A percentile compares a stretch with the other conserved stretches of the same genome.
phyloP scores from a whole-genome alignment of 345 rosid genomes.

The Citrus reticulata region DNA sequence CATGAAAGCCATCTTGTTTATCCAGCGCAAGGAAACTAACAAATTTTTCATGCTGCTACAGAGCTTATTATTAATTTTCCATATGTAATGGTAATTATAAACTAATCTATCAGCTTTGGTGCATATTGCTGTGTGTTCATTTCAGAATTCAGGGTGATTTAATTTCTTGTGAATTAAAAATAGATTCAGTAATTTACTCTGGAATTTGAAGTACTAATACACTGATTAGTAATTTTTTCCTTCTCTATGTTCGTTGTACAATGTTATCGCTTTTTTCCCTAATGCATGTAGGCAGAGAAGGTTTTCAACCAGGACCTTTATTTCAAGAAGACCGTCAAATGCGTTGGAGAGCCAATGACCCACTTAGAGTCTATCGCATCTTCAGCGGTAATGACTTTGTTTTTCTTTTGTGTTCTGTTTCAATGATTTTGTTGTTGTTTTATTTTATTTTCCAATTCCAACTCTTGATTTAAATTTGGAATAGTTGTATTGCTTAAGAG shows the following conservation, averaged over 20 bases:
- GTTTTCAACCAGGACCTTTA: slow-evolving; percentile 91
- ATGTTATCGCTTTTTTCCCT: not conserved
- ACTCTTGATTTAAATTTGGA: not conserved
- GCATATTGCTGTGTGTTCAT: not conserved
- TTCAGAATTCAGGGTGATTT: not conserved
- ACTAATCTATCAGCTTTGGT: not conserved
- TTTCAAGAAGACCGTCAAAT: slow-evolving; percentile 90
- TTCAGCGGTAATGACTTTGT: slow-evolving; percentile 61
- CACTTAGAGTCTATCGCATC: slow-evolving; percentile 98
- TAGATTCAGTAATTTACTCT: not conserved
- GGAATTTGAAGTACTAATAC: not conserved
- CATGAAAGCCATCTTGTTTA: not conserved
- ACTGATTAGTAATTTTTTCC: not conserved
- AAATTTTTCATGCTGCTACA: not conserved
- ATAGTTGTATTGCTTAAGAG: not conserved
- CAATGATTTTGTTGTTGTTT: not conserved
- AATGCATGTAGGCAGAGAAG: slow-evolving; percentile 73
- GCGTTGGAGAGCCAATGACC: slow-evolving; percentile 94
- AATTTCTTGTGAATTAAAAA: not conserved
- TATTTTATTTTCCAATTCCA: not conserved
- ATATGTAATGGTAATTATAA: not conserved
- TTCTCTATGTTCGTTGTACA: not conserved
- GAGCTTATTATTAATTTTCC: not conserved
- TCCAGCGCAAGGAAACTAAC: not conserved
- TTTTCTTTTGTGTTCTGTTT: not conserved